Conservation (phyloP, 768 basidiomycete species). For the Scleroderma bovista region DNA sequence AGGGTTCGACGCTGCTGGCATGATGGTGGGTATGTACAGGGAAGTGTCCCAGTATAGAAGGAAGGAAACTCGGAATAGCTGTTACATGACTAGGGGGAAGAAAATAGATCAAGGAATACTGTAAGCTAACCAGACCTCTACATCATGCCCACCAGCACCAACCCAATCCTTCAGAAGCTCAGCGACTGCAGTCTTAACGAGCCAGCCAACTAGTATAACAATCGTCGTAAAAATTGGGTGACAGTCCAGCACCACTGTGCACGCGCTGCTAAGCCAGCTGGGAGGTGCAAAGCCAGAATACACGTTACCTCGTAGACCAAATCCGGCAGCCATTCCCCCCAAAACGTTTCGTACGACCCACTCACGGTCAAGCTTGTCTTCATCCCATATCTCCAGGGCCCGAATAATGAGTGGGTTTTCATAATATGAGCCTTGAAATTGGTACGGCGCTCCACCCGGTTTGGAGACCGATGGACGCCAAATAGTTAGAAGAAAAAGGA, state of each 20-base stretch:
- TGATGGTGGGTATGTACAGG: conserved; percentile 5
- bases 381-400: conserved; percentile 58
- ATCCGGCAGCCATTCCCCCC: conserved; percentile 84
- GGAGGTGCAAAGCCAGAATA: background rate
- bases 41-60: background rate
- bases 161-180: conserved; percentile 63
- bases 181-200: conserved; percentile 58
- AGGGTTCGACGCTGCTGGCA: conserved; percentile 28
- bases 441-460: conserved; percentile 15
- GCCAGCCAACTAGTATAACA: conserved; percentile 75
- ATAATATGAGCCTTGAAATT: conserved; percentile 19
- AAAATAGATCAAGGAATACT: conserved; percentile 62
- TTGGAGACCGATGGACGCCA: conserved; percentile 51
- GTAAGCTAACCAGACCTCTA: conserved; percentile 76
- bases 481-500: conserved; percentile 76
- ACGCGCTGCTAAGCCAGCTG: background rate
- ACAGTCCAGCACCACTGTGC: conserved; percentile 68
- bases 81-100: no score
- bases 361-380: conserved; percentile 70
- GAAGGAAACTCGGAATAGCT: no score
- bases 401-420: conserved; percentile 31
- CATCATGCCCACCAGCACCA: conserved; percentile 47
- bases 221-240: conserved; percentile 69
- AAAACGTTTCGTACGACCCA: conserved; percentile 82
- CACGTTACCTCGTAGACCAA: conserved; percentile 67